Evolutionary conservation across 169 alveolate genomes (phyloP), one percentile per base, ranked within the genome.

Genomic region (Cryptosporidium ryanae): DNA sequence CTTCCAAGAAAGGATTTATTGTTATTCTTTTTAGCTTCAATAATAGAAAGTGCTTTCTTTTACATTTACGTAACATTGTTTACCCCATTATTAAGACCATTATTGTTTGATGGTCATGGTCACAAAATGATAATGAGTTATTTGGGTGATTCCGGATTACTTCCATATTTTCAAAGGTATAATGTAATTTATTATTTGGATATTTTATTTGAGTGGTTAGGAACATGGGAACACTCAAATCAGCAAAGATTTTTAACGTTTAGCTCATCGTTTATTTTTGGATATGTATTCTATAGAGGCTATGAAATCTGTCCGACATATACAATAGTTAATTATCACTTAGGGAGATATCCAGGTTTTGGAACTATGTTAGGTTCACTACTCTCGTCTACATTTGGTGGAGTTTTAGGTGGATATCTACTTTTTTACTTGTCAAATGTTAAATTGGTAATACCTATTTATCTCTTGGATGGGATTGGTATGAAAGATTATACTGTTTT

Each of bases 251-350:
- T 76, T 59, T 48, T 76, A 38, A 70, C 76, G 12, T 76, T 76
- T 50, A 57, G 49, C 5, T 32, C 87, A 76, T 76, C 87, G 15
- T 76, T 76, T 31, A 61, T 76, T 43, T 76, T 76, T 61, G 87
- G 87, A 17, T 59, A 76, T 46, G 49, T 76, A 46, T 57, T 76
- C 7, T 76, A 76, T 76, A 55, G 87, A 76, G 87, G 87, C 23
- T 76, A 76, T 59, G 87, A 76, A 52, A 70, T 76, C 21, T 76
- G 87, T 13, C 87, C 87, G 59, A 76, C 87, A 2, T 76, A 76
- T 50, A 57, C 87, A 38, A 54, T 76, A 61, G 64, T 76, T 12
- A 76, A 76, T 34, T 76, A 59, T 55, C 34, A 76, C 25, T 63
- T 76, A 46, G 87, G 87, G n/a, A 76, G 63, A 27, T 76, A 76